These are phyloP conservation scores for Tulasnella sp. DNA, from an alignment of 768 basidiomycete species.

Conservation along the genomic window DNA sequence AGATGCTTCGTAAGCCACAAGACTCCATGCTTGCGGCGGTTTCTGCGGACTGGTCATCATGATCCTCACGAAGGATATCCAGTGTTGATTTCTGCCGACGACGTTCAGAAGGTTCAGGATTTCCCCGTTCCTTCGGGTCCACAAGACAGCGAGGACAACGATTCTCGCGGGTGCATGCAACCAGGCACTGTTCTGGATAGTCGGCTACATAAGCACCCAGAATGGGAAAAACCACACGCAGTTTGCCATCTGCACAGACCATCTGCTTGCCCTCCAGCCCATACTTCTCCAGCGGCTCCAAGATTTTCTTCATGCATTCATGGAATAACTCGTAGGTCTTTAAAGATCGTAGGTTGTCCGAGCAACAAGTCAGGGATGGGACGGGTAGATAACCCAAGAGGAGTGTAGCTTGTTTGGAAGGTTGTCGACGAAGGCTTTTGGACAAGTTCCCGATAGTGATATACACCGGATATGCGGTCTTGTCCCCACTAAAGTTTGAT, in stretches of 20 bases:
- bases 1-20: no score
- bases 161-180: constrained; percentile 12
- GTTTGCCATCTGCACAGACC: constrained; percentile 28
- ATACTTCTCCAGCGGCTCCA: constrained; percentile 26
- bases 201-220: constrained; percentile 25
- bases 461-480: constrained; percentile 35
- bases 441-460: constrained; percentile 33
- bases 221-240: constrained; percentile 28
- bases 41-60: constrained; percentile 23
- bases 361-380: constrained; percentile 24
- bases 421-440: constrained; percentile 30
- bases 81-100: background rate
- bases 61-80: background rate
- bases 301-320: constrained; percentile 26
- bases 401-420: constrained; percentile 26
- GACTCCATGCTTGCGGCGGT: no score
- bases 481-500: constrained; percentile 27
- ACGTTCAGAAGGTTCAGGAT: background rate
- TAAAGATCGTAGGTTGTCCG: constrained; percentile 30
- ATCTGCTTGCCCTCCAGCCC: constrained; percentile 26
- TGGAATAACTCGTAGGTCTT: constrained; percentile 28
- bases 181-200: constrained; percentile 17
- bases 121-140: background rate
- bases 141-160: constrained; percentile 15
- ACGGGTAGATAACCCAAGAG: constrained; percentile 33